Percentiles rank a stretch among this genome's conserved stretches.
phyloP scores from a whole-genome alignment of 23 red algal genomes.

The Gracilaria domingensis region DNA sequence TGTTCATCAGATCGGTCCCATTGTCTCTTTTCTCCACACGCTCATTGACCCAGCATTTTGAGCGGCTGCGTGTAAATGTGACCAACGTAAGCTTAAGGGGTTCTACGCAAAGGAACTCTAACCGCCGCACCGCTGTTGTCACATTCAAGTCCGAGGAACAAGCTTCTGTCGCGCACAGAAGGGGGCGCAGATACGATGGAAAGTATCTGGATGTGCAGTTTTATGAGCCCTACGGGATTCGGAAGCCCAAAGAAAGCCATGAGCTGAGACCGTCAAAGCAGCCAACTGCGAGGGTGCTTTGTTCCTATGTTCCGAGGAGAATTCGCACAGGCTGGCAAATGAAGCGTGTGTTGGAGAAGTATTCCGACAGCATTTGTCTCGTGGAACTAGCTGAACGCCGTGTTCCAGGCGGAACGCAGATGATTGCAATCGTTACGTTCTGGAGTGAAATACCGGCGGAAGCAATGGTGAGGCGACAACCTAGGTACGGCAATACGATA shows the following conservation, averaged over 20 bases:
- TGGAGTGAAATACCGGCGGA: slow-evolving; percentile 6
- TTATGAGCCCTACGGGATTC: neutral
- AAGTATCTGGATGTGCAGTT: neutral
- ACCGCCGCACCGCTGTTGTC: slow-evolving; percentile 52
- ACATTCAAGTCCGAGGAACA: slow-evolving; percentile 40
- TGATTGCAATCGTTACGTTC: slow-evolving; percentile 44
- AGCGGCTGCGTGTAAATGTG: neutral
- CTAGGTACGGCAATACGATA: slow-evolving; percentile 8
- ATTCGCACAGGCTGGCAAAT: slow-evolving; percentile 19
- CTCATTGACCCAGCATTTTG: slow-evolving; percentile 38
- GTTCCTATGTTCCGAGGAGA: slow-evolving; percentile 29
- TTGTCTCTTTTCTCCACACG: slow-evolving; percentile 13
- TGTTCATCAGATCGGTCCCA: slow-evolving; percentile 44
- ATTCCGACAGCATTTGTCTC: neutral
- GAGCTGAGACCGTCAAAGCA: neutral
- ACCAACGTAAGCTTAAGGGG: slow-evolving; percentile 39
- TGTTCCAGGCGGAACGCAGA: neutral
- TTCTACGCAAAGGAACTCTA: neutral
- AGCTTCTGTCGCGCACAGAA: slow-evolving; percentile 17
- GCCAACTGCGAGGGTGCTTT: neutral
- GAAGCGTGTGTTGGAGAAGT: slow-evolving; percentile 17
- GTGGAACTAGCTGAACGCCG: slow-evolving; percentile 10
- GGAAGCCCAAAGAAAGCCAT: neutral
- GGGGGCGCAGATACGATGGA: slow-evolving; percentile 2
- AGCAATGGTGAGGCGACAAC: slow-evolving; percentile 6